A percentile compares a stretch with the other conserved stretches of the same genome.
phyloP scores from a whole-genome alignment of 371 early-diverging fungal species.

The Choanephora cucurbitarum region DNA sequence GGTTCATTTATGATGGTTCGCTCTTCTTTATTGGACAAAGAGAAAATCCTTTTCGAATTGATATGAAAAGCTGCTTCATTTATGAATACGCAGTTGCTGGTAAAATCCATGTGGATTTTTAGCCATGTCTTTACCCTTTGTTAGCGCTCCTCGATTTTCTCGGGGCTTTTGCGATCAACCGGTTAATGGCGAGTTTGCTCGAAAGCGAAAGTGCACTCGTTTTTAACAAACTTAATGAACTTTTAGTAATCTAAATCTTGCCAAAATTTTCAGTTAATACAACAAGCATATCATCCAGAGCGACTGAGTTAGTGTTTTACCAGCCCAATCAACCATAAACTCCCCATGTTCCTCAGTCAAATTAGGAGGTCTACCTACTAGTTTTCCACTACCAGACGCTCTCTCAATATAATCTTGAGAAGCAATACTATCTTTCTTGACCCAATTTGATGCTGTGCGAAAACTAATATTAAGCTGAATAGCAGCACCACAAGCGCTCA shows the following conservation, averaged over 20 bases:
- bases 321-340: too few relatives aligned
- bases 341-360: too few relatives aligned
- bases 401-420: constrained; percentile 1
- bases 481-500: too few relatives aligned
- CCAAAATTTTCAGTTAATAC: too few relatives aligned
- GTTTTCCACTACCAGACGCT: too few relatives aligned
- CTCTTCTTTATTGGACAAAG: constrained; percentile 9
- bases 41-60: constrained; percentile 10
- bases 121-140: not conserved
- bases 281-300: too few relatives aligned
- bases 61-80: constrained; percentile 19
- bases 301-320: too few relatives aligned
- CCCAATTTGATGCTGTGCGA: constrained; percentile 9
- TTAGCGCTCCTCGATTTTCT: not conserved
- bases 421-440: constrained; percentile 10
- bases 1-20: constrained; percentile 9
- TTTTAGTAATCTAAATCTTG: too few relatives aligned
- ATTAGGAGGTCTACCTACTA: too few relatives aligned
- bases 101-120: constrained; percentile 8
- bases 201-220: too few relatives aligned
- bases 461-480: not conserved
- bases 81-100: constrained; percentile 8
- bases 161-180: constrained; percentile 6
- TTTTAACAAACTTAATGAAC: too few relatives aligned
- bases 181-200: too few relatives aligned